Evolutionary conservation across 2,329 filamentous ascomycete genomes (phyloP).

Genomic region (Diaporthe nobilis): DNA sequence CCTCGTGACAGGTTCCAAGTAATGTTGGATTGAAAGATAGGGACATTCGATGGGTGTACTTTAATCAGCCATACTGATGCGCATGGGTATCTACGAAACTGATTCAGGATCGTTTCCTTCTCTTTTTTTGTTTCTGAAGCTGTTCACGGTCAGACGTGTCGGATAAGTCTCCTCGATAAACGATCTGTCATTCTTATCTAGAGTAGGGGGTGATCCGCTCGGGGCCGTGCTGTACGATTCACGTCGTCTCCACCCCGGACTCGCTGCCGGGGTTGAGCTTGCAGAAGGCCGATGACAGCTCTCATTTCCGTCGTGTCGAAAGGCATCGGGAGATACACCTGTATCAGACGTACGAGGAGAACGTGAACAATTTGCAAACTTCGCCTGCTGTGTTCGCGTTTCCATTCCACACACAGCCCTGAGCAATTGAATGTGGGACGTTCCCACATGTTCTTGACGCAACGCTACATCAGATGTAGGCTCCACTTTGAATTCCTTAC

Average conservation of each 20-base stretch:
- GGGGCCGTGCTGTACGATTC: slow-evolving; percentile 24
- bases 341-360: background rate
- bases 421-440: slow-evolving; percentile 6
- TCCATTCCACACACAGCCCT: background rate
- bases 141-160: background rate
- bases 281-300: background rate
- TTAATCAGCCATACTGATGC: background rate
- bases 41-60: too few relatives aligned
- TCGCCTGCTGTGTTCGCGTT: background rate
- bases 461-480: background rate
- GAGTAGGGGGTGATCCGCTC: background rate
- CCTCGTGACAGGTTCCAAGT: too few relatives aligned
- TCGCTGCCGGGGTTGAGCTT: background rate
- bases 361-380: background rate
- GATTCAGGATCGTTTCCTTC: too few relatives aligned
- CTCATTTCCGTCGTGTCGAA: background rate
- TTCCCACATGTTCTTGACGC: slow-evolving; percentile 1
- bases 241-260: slow-evolving; percentile 2
- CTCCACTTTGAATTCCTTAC: background rate
- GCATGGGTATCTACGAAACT: too few relatives aligned
- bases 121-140: background rate
- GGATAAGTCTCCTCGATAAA: background rate
- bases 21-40: too few relatives aligned
- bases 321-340: background rate
- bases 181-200: slow-evolving; percentile 17